phyloP scores from a whole-genome alignment of 2,329 filamentous ascomycete genomes.

The Magnaporthiopsis rhizophila region DNA sequence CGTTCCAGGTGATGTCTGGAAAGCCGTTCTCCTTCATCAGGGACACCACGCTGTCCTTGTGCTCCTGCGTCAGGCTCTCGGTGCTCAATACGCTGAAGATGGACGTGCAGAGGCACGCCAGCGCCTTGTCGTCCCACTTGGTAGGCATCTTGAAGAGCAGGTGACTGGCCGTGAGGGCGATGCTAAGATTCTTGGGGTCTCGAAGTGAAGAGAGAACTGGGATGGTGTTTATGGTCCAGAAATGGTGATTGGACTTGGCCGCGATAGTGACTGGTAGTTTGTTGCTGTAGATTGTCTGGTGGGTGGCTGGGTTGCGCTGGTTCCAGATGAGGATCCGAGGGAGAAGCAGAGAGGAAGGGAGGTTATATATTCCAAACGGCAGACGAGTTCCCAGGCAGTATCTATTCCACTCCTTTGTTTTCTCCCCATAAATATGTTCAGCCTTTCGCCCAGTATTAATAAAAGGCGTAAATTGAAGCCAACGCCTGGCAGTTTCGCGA shows the following conservation, averaged over 20 bases:
- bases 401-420: too few relatives aligned
- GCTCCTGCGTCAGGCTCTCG: conserved; percentile 13
- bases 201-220: neutral
- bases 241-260: neutral
- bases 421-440: too few relatives aligned
- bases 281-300: neutral
- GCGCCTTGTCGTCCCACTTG: conserved; percentile 21
- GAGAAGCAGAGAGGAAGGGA: neutral
- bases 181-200: neutral
- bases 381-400: too few relatives aligned
- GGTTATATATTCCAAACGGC: too few relatives aligned
- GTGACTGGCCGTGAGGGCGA: neutral
- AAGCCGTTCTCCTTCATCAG: conserved; percentile 18
- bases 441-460: too few relatives aligned
- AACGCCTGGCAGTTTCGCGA: too few relatives aligned
- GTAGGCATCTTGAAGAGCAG: conserved; percentile 16
- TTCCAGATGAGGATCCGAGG: too few relatives aligned
- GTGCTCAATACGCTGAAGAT: conserved; percentile 15
- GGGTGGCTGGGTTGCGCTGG: neutral
- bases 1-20: conserved; percentile 24
- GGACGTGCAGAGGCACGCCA: conserved; percentile 20
- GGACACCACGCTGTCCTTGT: conserved; percentile 17
- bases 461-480: too few relatives aligned
- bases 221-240: neutral
- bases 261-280: neutral